These are phyloP conservation scores for Excoecaria cochinchinensis DNA, from an alignment of 345 rosid species.

Conservation along the genomic window DNA sequence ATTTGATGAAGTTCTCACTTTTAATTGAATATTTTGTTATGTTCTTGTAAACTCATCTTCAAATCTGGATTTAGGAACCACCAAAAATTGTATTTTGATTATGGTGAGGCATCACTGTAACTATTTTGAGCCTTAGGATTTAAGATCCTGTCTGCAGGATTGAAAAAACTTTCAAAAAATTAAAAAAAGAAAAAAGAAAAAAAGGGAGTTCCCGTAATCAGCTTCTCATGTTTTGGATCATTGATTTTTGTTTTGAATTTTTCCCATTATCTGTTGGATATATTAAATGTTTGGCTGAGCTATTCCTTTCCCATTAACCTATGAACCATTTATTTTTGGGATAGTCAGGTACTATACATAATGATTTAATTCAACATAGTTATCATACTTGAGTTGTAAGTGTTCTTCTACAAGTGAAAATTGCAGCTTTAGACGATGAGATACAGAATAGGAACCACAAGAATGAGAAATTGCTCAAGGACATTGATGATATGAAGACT, in stretches of 20 bases:
- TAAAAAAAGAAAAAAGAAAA: background rate
- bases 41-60: background rate
- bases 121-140: background rate
- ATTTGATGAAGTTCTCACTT: background rate
- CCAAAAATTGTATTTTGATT: background rate
- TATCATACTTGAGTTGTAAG: background rate
- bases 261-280: background rate
- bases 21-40: background rate
- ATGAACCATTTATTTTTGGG: background rate
- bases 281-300: background rate
- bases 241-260: background rate
- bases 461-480: slow-evolving; percentile 39
- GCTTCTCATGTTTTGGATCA: background rate
- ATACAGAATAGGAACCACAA: slow-evolving; percentile 29
- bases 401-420: background rate
- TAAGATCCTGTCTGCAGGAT: background rate
- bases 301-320: background rate
- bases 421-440: slow-evolving; percentile 41
- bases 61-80: background rate
- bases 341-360: background rate
- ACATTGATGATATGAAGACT: slow-evolving; percentile 36
- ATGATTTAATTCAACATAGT: background rate
- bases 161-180: background rate
- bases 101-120: background rate
- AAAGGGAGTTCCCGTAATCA: background rate